Evolutionary conservation across 2,329 filamentous ascomycete species (phyloP), one percentile per base, ranked within the genome.

Genomic region (Parafenestella ontariensis): DNA sequence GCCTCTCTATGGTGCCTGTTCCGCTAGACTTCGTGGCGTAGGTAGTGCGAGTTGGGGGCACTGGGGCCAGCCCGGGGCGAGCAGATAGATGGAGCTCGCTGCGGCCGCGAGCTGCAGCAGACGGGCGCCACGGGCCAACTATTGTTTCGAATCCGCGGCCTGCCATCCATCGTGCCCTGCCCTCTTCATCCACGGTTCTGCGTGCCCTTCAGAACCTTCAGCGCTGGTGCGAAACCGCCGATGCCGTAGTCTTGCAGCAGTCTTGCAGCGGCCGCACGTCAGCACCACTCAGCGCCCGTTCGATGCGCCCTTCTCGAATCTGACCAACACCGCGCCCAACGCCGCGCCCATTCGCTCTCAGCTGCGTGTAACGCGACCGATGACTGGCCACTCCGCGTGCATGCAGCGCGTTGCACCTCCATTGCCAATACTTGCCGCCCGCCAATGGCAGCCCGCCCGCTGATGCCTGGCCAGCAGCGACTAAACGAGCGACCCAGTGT

Each of bases 351-450:
- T 31, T 51, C 47, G 36, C 40, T 28, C 50, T 49, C 47, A 53
- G 59, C 58, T 59, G 58, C 60, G 46, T 49, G 44, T 48, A 54
- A 48, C 50, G 26, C 31, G 45, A 47, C 41, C n/a, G n/a, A 31
- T 57, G 52, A 54, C 37, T 58, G 50, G 53, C 31, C 46, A 46
- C 41, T 15, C 36, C 23, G 46, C 24, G 15, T n/a, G 41, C 47
- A 39, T 53, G 55, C 56, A 53, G 52, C 52, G 56, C 52, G 58
- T 57, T 65, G 58, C 63, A 59, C 50, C 48, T 57, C 65, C 57
- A 64, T 67, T 69, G 67, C 66, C 69, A 71, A 71, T 72, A 70
- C 58, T 56, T 45, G 34, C 37, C 46, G 18, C 37, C 44, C 17
- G 20, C 70, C 70, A 72, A 72, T 71, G 61, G 62, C 40, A 28